These are phyloP conservation scores for Glaciozyma martinii DNA, from an alignment of 768 basidiomycete species.

Conservation along the genomic window DNA sequence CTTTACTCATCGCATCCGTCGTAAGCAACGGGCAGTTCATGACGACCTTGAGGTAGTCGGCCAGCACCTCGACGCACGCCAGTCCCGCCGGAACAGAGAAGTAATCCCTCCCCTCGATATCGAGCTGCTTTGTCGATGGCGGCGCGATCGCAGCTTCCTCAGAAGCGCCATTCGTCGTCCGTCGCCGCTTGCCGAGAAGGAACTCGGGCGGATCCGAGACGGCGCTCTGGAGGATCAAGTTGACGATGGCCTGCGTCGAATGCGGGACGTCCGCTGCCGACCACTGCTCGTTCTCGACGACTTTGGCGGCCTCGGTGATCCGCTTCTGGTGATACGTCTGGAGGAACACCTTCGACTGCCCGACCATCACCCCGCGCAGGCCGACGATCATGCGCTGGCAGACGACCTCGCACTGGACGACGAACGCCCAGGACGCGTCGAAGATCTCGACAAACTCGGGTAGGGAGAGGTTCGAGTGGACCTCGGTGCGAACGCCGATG, in stretches of 20 bases:
- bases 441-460: slow-evolving; percentile 71
- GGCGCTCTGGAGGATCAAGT: slow-evolving; percentile 69
- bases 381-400: slow-evolving; percentile 88
- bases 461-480: slow-evolving; percentile 63
- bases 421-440: slow-evolving; percentile 79
- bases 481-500: slow-evolving; percentile 65
- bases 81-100: slow-evolving; percentile 79
- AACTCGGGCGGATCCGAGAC: slow-evolving; percentile 61
- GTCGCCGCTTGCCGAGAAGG: slow-evolving; percentile 38
- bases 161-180: neutral
- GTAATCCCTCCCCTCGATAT: slow-evolving; percentile 70
- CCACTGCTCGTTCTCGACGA: slow-evolving; percentile 96
- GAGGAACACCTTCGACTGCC: slow-evolving; percentile 82
- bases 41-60: slow-evolving; percentile 80
- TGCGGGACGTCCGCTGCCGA: slow-evolving; percentile 63
- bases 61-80: slow-evolving; percentile 55
- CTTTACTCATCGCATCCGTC: slow-evolving; percentile 86
- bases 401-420: slow-evolving; percentile 74
- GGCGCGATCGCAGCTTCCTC: slow-evolving; percentile 1
- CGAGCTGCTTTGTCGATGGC: slow-evolving; percentile 50
- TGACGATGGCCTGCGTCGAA: slow-evolving; percentile 58
- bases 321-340: slow-evolving; percentile 73
- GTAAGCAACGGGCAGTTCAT: slow-evolving; percentile 80
- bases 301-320: slow-evolving; percentile 68
- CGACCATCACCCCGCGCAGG: slow-evolving; percentile 71